Evolutionary conservation across 2,329 filamentous ascomycete species (phyloP), one percentile per base, ranked within the genome.

Genomic region (Parafenestella ontariensis): DNA sequence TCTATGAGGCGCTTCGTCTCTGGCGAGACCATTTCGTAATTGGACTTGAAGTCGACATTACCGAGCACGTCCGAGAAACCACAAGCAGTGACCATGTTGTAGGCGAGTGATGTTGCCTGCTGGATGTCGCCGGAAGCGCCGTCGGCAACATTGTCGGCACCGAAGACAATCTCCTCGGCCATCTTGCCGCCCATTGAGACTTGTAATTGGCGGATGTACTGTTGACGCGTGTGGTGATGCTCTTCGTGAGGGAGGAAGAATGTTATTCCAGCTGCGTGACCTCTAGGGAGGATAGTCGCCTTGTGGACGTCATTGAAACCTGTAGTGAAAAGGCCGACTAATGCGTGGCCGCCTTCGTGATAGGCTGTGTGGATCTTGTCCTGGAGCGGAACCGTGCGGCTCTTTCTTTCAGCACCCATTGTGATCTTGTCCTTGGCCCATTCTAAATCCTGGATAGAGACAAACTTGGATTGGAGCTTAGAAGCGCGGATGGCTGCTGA

Each of bases 391-490:
- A 99, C 94, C 51, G 97, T 85, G 78, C 94, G 92, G 64, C 89
- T 96, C 74, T 88, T 90, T 72, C 89, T 87, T 79, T 99, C 95
- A 2, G 94, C 91, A 33, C 95, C 95, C 92, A 99, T 96, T 75
- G 96, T 89, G 49, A 99, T 91, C 79, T 95, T 95, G 80, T 99
- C 95, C 78, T 96, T 98, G 52, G 95, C 95, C 93, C 94, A 99
- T 66, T 97, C 93, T 61, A 98, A 88, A 71, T 98, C 92, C 29
- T 84, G 78, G 76, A 92, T 89, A 11, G 85, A 84, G 48, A 99
- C 91, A 41, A 88, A 84, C 54, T 82, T 82, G 34, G 89, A 85
- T 78, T 93, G 95, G 64, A 90, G 85, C 74, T 95, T 92, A 69
- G 92, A 96, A n/a, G 95, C 95, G 69, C 90, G 91, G 39, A 99